phyloP scores from a whole-genome alignment of 1,139 yeast species.

The Yamadazyma diddensiae region DNA sequence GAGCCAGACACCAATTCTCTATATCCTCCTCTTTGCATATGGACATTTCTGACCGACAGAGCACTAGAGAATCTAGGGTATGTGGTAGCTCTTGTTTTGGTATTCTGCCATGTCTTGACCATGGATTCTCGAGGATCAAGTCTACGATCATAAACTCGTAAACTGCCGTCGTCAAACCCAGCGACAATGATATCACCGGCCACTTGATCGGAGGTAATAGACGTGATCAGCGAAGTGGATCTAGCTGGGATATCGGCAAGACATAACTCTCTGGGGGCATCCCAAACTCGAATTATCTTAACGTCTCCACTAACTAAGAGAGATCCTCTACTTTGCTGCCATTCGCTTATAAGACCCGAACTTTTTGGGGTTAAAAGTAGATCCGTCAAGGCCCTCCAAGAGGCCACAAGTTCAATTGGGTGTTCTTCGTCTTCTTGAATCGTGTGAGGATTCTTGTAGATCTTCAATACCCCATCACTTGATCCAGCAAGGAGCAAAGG shows the following conservation, averaged over 20 bases:
- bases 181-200: slow-evolving; percentile 90
- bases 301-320: slow-evolving; percentile 93
- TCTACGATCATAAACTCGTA: slow-evolving; percentile 88
- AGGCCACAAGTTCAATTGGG: slow-evolving; percentile 62
- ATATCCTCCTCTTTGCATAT: slow-evolving; percentile 95
- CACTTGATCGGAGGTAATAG: slow-evolving; percentile 91
- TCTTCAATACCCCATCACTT: slow-evolving; percentile 87
- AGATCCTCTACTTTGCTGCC: slow-evolving; percentile 97
- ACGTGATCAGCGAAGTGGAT: slow-evolving; percentile 83
- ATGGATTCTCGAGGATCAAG: slow-evolving; percentile 81
- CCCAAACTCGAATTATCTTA: slow-evolving; percentile 90
- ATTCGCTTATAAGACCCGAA: slow-evolving; percentile 83
- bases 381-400: slow-evolving; percentile 95
- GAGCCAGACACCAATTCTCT: slow-evolving; percentile 87
- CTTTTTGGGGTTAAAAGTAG: slow-evolving; percentile 75
- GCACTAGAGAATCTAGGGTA: slow-evolving; percentile 2
- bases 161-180: slow-evolving; percentile 91
- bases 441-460: slow-evolving; percentile 75
- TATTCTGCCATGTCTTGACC: slow-evolving; percentile 71
- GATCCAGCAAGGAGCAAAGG: slow-evolving; percentile 87
- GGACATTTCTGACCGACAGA: slow-evolving; percentile 68
- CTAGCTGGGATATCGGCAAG: slow-evolving; percentile 87
- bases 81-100: slow-evolving; percentile 2
- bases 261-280: slow-evolving; percentile 90
- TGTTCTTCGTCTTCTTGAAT: slow-evolving; percentile 22